Evolutionary conservation across 345 rosid genomes (phyloP), one percentile per base, ranked within the genome.

Genomic region (Ceriops decandra): DNA sequence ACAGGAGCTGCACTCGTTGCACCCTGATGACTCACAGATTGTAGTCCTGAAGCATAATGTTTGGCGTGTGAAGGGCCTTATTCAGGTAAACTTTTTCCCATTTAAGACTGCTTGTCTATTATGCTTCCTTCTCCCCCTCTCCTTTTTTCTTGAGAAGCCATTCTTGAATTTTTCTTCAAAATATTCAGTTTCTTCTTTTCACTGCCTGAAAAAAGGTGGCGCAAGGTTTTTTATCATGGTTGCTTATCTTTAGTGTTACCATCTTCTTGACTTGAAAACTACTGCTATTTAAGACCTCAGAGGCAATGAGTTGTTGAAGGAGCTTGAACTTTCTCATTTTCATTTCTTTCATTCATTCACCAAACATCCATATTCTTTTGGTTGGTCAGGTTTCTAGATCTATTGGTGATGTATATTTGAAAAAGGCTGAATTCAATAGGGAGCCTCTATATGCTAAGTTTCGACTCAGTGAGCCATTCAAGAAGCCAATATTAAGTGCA

Each of bases 31-130:
- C 80, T 53, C 82, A 0, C 86, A 85, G 57, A 87, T 91, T 57
- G 97, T 88, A 61, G 83, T 88, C 69, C 72, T 91, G 33, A 91
- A 85, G 71, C 95, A 91, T 71, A 91, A 91, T 49, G 97, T 91
- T 7, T 91, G 97, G 97, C 86, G 97, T 2, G 95, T 91, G 7
- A 91, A 91, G 75, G 97, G 97, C 75, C 81, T 88, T 76, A 91
- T 91, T 74, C 97, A 91, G 92, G 97, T 85, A 70, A 53, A 65
- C 66, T 36, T 5, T 49, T 57, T 47, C 46, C 27, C 26, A 2
- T 58, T 27, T 57, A 27, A 53, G 54, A 52, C 54, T 51, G 32
- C 54, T 46, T 67, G 57, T 51, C 11, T 15, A 31, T 52, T n/a
- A 5, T 30, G 52, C 20, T 49, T 46, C 28, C 6, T 24, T 6